Percentiles rank a stretch among this genome's conserved stretches.
Conservation (phyloP, 768 basidiomycete genomes). For the Tylopilus felleus region DNA sequence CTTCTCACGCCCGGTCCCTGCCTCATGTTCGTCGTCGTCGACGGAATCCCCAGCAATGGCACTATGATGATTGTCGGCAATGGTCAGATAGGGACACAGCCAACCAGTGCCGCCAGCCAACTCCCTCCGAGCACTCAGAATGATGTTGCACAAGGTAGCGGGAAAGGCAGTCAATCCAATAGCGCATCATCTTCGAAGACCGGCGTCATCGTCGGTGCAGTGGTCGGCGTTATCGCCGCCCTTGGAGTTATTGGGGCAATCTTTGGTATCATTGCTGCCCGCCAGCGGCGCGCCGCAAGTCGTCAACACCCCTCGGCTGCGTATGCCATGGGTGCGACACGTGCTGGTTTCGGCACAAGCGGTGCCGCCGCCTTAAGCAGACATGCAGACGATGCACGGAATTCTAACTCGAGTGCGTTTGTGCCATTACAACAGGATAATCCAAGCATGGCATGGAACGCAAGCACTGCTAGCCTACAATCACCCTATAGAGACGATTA, state of each 20-base stretch:
- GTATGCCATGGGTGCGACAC: conserved; percentile 39
- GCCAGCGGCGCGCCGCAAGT: conserved; percentile 46
- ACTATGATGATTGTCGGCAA: conserved; percentile 74
- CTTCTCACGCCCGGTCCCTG: conserved; percentile 90
- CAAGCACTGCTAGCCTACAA: conserved; percentile 47
- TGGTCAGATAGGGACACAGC: conserved; percentile 72
- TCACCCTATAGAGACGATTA: conserved; percentile 37
- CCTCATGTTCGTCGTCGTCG: conserved; percentile 76
- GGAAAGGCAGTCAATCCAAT: conserved; percentile 10
- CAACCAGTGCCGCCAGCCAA: conserved; percentile 30
- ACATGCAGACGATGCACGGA: conserved; percentile 29
- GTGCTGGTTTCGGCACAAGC: conserved; percentile 27
- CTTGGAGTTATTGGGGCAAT: conserved; percentile 31
- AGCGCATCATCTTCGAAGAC: conserved; percentile 26
- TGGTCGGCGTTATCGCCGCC: conserved; percentile 30
- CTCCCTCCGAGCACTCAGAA: conserved; percentile 41
- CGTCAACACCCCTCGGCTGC: conserved; percentile 31
- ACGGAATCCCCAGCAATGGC: conserved; percentile 83
- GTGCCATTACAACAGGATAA: conserved; percentile 68
- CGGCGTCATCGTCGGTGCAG: conserved; percentile 25
- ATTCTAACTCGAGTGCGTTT: conserved; percentile 68
- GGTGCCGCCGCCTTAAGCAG: conserved; percentile 19
- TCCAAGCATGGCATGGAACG: conserved; percentile 54
- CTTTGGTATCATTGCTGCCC: conserved; percentile 46
- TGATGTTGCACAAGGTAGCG: conserved; percentile 37